These are phyloP conservation scores for Echites panduratus DNA, from an alignment of 257 asterid genomes.

Conservation along the genomic window DNA sequence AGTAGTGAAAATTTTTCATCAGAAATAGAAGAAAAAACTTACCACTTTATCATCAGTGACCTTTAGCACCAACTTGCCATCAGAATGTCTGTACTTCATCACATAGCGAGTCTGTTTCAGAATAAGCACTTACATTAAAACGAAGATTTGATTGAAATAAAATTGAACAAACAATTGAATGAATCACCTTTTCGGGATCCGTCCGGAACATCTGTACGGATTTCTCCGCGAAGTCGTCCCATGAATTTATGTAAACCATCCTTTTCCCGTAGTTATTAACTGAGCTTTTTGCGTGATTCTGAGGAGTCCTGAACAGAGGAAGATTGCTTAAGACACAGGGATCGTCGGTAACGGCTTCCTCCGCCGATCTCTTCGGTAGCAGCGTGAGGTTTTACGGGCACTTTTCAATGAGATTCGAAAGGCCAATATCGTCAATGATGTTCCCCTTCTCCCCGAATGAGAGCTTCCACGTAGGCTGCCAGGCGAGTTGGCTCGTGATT, in stretches of 20 bases:
- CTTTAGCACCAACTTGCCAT: slow-evolving; percentile 86
- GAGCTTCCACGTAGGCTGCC: not conserved
- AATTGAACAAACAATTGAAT: not conserved
- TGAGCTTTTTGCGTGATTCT: not conserved
- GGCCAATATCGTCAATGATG: not conserved
- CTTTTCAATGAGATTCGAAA: not conserved
- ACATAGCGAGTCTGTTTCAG: slow-evolving; percentile 61
- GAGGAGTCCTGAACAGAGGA: not conserved
- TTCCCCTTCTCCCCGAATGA: not conserved
- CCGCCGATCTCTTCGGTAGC: not conserved
- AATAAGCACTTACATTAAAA: slow-evolving; percentile 11
- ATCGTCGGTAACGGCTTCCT: not conserved
- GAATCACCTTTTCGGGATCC: slow-evolving; percentile 60
- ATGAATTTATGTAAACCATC: slow-evolving; percentile 70
- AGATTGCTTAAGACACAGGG: no score
- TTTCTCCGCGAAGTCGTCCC: slow-evolving; percentile 80
- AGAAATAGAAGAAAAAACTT: no score
- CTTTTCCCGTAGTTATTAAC: not conserved
- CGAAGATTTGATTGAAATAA: not conserved
- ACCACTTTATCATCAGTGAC: slow-evolving; percentile 87
- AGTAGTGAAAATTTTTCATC: no score
- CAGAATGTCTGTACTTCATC: slow-evolving; percentile 86
- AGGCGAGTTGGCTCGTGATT: not conserved
- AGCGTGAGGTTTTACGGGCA: not conserved
- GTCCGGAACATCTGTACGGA: slow-evolving; percentile 61